Percentiles rank a stretch among this genome's conserved stretches.
These are phyloP conservation scores for Ramularia endophylla DNA, from an alignment of 2,329 filamentous ascomycete species.

Conservation along the genomic window DNA sequence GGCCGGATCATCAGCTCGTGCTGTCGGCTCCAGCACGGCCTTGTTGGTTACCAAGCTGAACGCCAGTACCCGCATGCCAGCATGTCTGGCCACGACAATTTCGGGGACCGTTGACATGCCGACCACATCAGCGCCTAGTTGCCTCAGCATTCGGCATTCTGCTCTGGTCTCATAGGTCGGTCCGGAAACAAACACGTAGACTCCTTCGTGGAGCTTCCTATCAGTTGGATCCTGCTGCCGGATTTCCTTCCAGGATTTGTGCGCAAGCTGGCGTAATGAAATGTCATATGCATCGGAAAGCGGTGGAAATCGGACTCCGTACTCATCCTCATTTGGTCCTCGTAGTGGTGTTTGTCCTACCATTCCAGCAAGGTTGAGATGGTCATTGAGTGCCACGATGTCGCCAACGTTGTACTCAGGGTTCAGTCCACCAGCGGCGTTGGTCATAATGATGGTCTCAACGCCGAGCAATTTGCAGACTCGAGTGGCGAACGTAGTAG, in stretches of 20 bases:
- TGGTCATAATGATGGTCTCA: slow-evolving; percentile 58
- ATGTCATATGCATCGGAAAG: slow-evolving; percentile 63
- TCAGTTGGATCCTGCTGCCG: slow-evolving; percentile 37
- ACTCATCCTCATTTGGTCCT: slow-evolving; percentile 57
- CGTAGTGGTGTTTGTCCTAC: slow-evolving; percentile 56
- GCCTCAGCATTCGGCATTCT: slow-evolving; percentile 57
- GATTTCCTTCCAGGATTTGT: slow-evolving; percentile 52
- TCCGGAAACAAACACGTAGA: slow-evolving; percentile 60
- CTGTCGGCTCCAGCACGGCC: slow-evolving; percentile 53
- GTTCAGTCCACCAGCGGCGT: slow-evolving; percentile 61
- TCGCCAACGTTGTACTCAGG: slow-evolving; percentile 59
- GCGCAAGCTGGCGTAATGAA: slow-evolving; percentile 51
- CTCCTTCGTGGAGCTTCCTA: slow-evolving; percentile 55
- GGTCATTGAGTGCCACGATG: slow-evolving; percentile 60
- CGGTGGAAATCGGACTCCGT: slow-evolving; percentile 58
- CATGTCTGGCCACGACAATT: slow-evolving; percentile 60
- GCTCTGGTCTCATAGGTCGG: slow-evolving; percentile 62
- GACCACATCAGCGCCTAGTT: slow-evolving; percentile 60
- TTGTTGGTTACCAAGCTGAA: slow-evolving; percentile 63
- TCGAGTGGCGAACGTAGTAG: slow-evolving; percentile 58
- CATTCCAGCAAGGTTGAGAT: slow-evolving; percentile 58
- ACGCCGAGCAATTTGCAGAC: slow-evolving; percentile 59
- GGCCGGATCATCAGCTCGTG: slow-evolving; percentile 51
- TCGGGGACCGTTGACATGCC: slow-evolving; percentile 67
- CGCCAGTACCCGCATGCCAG: slow-evolving; percentile 56